phyloP scores from a whole-genome alignment of 106 monocot genomes.

The Agapanthus africanus region DNA sequence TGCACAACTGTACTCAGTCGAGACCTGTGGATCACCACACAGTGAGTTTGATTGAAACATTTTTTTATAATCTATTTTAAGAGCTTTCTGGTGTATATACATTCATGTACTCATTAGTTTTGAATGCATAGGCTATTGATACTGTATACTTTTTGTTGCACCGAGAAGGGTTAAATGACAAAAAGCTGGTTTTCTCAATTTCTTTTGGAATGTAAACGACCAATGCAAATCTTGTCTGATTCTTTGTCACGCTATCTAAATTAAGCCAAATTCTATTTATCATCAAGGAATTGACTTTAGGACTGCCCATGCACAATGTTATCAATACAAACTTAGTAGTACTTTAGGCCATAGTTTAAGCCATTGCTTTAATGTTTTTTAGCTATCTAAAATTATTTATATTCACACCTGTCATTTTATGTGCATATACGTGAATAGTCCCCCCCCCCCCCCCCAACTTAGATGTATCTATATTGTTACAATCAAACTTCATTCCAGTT shows the following conservation, averaged over 20 bases:
- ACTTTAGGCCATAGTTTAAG: too few species aligned
- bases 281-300: background rate
- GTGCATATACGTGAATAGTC: too few species aligned
- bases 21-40: slow-evolving; percentile 72
- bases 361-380: too few species aligned
- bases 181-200: background rate
- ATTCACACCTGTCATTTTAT: too few species aligned
- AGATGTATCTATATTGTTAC: too few species aligned
- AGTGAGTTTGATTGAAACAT: slow-evolving; percentile 24
- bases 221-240: background rate
- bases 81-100: background rate
- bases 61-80: background rate
- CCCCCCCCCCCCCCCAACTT: too few species aligned
- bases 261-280: background rate
- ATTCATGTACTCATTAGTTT: background rate
- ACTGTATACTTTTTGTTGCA: background rate
- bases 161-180: too few species aligned
- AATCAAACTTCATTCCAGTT: too few species aligned
- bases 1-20: slow-evolving; percentile 83
- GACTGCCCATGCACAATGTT: too few species aligned
- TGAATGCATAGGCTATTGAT: background rate
- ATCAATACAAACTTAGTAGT: too few species aligned
- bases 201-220: background rate
- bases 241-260: background rate
- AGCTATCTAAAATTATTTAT: too few species aligned